These are phyloP conservation scores for Lentinula edodes DNA, from an alignment of 768 basidiomycete genomes.

Conservation along the genomic window DNA sequence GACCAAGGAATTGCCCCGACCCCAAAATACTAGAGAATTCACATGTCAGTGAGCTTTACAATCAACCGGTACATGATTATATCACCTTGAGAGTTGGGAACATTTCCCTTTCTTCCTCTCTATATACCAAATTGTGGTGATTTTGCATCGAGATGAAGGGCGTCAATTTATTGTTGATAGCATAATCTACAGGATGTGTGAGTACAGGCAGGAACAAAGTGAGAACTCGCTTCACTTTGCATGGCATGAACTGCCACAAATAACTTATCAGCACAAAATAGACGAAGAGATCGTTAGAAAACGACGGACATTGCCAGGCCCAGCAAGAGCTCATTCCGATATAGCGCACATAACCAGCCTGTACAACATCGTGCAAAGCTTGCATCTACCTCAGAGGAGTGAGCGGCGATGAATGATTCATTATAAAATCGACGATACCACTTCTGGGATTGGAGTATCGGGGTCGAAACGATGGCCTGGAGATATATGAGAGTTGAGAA, in stretches of 20 bases:
- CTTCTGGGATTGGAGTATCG: conserved; percentile 55
- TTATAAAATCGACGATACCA: conserved; percentile 21
- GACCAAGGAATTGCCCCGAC: conserved; percentile 43
- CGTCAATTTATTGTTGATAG: conserved; percentile 36
- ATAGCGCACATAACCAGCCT: conserved; percentile 58
- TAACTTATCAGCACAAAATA: neutral
- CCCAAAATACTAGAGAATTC: conserved; percentile 28
- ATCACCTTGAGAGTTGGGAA: conserved; percentile 35
- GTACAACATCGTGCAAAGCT: conserved; percentile 63
- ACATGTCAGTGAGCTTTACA: neutral
- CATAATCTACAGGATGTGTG: conserved; percentile 22
- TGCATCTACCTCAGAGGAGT: conserved; percentile 39
- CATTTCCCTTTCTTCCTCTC: conserved; percentile 59
- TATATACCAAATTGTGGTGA: conserved; percentile 49
- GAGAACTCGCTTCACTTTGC: neutral
- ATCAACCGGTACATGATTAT: neutral
- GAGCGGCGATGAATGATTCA: neutral
- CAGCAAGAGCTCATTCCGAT: conserved; percentile 54
- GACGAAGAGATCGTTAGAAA: neutral
- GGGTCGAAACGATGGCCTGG: conserved; percentile 51
- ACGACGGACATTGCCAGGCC: conserved; percentile 34
- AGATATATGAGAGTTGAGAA: neutral
- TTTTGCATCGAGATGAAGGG: conserved; percentile 66
- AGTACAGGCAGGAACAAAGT: neutral
- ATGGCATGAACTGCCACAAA: conserved; percentile 4